A percentile compares a stretch with the other conserved stretches of the same genome.
Evolutionary conservation across 2,329 filamentous ascomycete species (phyloP).

Genomic region (Cercospora canescens): DNA sequence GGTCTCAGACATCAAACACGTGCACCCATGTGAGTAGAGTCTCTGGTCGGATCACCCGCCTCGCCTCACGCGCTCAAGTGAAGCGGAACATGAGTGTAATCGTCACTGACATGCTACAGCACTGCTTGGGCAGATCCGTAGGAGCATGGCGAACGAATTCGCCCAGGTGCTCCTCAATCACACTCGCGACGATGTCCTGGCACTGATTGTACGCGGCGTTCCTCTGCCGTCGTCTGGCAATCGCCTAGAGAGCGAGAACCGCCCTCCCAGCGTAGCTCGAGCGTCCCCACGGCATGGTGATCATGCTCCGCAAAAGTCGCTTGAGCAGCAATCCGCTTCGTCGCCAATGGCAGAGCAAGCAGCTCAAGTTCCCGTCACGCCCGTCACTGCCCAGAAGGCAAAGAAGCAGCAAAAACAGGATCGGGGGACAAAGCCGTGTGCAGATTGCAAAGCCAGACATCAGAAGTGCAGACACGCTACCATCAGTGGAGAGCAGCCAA

Average conservation of each 20-base stretch:
- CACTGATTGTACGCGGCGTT: neutral
- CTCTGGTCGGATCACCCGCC: neutral
- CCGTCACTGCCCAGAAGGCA: neutral
- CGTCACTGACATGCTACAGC: neutral
- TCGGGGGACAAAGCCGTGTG: neutral
- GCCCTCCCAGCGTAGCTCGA: neutral
- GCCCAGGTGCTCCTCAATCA: neutral
- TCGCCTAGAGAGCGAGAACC: neutral
- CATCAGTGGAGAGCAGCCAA: neutral
- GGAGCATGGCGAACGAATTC: neutral
- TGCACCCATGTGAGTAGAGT: slow-evolving; percentile 2
- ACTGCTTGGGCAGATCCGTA: neutral
- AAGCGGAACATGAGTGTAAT: no score
- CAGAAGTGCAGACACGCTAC: neutral
- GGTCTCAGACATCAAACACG: slow-evolving; percentile 2
- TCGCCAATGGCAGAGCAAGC: neutral
- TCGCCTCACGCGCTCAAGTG: no score
- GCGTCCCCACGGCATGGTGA: no score
- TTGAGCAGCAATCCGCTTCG: neutral
- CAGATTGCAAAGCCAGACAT: neutral
- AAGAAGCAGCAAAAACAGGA: neutral
- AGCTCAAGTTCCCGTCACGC: neutral
- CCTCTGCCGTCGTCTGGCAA: neutral
- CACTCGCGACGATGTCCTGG: slow-evolving; percentile 4
- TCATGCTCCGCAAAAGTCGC: neutral